Evolutionary conservation across 1,284 basidiomycete species (phyloP).

Genomic region (Porodaedalea pini): DNA sequence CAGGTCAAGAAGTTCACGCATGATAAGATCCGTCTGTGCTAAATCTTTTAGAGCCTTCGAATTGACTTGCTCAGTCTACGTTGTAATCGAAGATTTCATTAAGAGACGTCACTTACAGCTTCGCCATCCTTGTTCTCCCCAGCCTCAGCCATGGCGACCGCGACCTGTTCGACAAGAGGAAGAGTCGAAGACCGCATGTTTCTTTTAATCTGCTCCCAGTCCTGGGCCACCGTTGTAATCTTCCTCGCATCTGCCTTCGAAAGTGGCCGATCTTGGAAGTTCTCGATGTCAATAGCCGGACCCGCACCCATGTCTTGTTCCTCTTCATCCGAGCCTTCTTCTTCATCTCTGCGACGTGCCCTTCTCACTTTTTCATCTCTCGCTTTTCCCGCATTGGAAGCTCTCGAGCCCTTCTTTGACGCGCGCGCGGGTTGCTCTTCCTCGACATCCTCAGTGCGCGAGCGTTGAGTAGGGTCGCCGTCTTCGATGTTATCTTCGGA

Average conservation of each 20-base stretch:
- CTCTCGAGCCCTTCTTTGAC: neutral
- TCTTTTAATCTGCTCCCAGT: constrained; percentile 13
- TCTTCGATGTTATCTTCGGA: constrained; percentile 17
- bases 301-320: neutral
- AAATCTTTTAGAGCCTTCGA: constrained; percentile 16
- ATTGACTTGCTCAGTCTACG: neutral
- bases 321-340: neutral
- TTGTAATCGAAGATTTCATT: neutral
- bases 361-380: neutral
- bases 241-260: constrained; percentile 4
- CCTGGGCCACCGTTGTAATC: neutral
- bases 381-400: neutral
- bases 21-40: constrained; percentile 51
- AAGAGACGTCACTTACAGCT: neutral
- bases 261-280: constrained; percentile 18
- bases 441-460: constrained; percentile 16
- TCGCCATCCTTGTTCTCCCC: constrained; percentile 15
- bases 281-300: constrained; percentile 11
- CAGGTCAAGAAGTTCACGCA: constrained; percentile 66
- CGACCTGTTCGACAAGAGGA: constrained; percentile 3
- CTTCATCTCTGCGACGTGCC: neutral
- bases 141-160: constrained; percentile 16
- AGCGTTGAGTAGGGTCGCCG: constrained; percentile 12
- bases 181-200: constrained; percentile 6
- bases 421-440: constrained; percentile 1